phyloP scores from a whole-genome alignment of 805 yeast genomes.

The Cephaloascus albidus region DNA sequence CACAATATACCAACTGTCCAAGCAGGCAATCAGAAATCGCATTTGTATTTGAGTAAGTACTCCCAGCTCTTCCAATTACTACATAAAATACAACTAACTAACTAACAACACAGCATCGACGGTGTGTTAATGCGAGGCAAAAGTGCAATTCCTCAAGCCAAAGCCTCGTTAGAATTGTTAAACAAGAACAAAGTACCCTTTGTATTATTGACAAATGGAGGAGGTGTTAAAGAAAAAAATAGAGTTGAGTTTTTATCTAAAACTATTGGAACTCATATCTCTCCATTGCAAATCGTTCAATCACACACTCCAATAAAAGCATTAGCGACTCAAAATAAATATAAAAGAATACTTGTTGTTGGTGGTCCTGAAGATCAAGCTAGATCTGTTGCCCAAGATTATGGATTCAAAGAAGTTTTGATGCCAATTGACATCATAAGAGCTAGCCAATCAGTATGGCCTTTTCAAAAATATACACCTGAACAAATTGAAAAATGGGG shows the following conservation, averaged over 20 bases:
- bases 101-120: conserved; percentile 59
- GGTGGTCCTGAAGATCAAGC: conserved; percentile 73
- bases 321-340: conserved; percentile 34
- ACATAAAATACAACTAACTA: neutral
- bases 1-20: neutral
- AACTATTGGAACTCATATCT: conserved; percentile 33
- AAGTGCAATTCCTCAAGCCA: conserved; percentile 57
- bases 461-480: conserved; percentile 49
- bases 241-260: conserved; percentile 45
- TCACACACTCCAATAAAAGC: conserved; percentile 81
- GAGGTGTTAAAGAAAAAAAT: conserved; percentile 63
- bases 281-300: conserved; percentile 63
- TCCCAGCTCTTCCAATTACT: neutral
- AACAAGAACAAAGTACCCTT: conserved; percentile 55
- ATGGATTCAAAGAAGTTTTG: conserved; percentile 73
- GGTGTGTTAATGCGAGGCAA: conserved; percentile 80
- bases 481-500: conserved; percentile 36
- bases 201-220: conserved; percentile 85
- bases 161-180: conserved; percentile 46
- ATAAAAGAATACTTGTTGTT: conserved; percentile 61
- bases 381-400: conserved; percentile 61
- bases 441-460: conserved; percentile 52
- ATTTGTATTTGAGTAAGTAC: neutral
- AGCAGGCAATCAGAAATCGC: neutral
- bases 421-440: conserved; percentile 64